Conservation (phyloP, 192 early-diverging fungal genomes). For the Coemansia sp. region DNA sequence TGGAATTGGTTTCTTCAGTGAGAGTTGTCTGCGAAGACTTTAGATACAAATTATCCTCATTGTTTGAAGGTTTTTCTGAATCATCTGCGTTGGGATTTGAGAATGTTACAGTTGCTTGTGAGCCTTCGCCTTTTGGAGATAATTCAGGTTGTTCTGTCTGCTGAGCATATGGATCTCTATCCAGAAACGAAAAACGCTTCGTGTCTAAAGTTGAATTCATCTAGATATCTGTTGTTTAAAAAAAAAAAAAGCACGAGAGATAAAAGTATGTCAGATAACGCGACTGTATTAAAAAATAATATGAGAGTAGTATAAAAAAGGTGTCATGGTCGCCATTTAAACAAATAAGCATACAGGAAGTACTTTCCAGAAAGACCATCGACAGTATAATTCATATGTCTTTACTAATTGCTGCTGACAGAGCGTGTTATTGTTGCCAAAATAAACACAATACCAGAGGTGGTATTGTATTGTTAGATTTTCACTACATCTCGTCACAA, state of each 20-base stretch:
- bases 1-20: constrained; percentile 9
- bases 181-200: constrained; percentile 19
- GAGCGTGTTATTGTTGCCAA: not conserved
- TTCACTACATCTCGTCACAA: not conserved
- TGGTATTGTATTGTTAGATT: not conserved
- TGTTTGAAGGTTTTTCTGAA: not conserved
- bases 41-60: not conserved
- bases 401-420: not conserved
- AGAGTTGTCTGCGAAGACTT: constrained; percentile 32
- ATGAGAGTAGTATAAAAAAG: not conserved
- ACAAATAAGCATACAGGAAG: not conserved
- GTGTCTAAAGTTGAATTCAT: not conserved
- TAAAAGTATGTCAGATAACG: not conserved
- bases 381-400: not conserved
- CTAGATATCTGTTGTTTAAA: not conserved
- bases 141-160: not conserved
- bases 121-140: not conserved
- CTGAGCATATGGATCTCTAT: constrained; percentile 9
- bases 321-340: not conserved
- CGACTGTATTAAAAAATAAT: not conserved
- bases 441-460: not conserved
- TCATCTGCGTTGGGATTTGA: not conserved
- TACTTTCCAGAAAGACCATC: not conserved
- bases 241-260: not conserved
- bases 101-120: constrained; percentile 6